phyloP scores from a whole-genome alignment of 2,329 filamentous ascomycete genomes.

The Cercospora janseana region DNA sequence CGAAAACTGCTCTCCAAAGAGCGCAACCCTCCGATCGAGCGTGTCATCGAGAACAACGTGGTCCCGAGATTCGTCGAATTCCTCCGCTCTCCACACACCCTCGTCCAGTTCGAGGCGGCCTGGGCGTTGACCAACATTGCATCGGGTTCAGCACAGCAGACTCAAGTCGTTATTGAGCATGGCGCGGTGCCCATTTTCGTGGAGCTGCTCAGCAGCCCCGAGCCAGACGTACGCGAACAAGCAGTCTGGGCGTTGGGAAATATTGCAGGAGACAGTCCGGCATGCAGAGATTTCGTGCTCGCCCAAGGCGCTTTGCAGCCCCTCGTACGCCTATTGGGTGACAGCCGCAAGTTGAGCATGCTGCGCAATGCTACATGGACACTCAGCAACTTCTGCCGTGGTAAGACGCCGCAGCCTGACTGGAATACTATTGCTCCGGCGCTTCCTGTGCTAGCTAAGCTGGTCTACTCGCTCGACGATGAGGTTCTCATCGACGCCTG shows the following conservation, averaged over 20 bases:
- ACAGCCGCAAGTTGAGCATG: conserved; percentile 99
- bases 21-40: conserved; percentile 97
- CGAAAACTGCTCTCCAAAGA: conserved; percentile 97
- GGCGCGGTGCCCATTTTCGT: conserved; percentile 98
- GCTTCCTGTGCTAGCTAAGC: conserved; percentile 90
- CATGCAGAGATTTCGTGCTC: conserved; percentile 95
- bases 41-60: conserved; percentile 98
- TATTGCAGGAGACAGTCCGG: conserved; percentile 96
- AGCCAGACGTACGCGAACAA: conserved; percentile 96
- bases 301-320: conserved; percentile 88
- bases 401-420: conserved; percentile 97
- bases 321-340: conserved; percentile 82
- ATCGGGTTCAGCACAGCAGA: conserved; percentile 93
- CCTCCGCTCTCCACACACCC: conserved; percentile 91
- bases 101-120: conserved; percentile 97
- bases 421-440: conserved; percentile 95
- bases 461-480: conserved; percentile 97
- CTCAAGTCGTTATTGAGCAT: conserved; percentile 97
- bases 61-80: conserved; percentile 98
- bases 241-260: conserved; percentile 98
- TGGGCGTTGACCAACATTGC: conserved; percentile 99
- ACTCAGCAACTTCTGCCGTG: conserved; percentile 98
- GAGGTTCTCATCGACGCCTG: conserved; percentile 98
- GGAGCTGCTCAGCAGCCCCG: conserved; percentile 88
- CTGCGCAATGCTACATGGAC: conserved; percentile 98